phyloP scores from a whole-genome alignment of 2,329 filamentous ascomycete species.

The Tolypocladium guangdongense region DNA sequence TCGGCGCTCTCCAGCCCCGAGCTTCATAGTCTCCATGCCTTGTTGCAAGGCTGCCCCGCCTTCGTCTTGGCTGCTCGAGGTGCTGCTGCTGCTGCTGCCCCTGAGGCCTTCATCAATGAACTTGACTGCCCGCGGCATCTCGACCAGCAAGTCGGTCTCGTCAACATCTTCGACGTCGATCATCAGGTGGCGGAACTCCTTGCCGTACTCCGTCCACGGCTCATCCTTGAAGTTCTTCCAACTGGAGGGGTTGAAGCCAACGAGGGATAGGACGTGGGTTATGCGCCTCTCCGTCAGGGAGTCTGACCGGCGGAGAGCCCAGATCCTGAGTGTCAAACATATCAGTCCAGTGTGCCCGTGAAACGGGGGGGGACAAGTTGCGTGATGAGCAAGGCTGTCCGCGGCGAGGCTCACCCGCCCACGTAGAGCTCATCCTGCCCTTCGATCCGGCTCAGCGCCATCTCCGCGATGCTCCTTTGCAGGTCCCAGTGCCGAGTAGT shows the following conservation, averaged over 20 bases:
- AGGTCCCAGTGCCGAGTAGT: not conserved
- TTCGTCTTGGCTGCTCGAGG: conserved; percentile 2
- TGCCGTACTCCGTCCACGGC: conserved; percentile 35
- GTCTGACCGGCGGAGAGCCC: conserved; percentile 62
- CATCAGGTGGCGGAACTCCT: conserved; percentile 58
- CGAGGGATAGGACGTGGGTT: conserved; percentile 81
- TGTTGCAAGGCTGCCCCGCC: conserved; percentile 1
- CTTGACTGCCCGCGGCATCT: conserved; percentile 65
- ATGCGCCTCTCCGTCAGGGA: conserved; percentile 63
- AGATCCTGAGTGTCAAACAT: conserved; percentile 47
- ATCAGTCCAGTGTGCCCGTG: not conserved
- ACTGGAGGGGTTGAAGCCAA: conserved; percentile 39
- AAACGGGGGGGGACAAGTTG: not conserved
- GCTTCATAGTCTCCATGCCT: conserved; percentile 2
- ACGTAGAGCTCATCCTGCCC: conserved; percentile 30
- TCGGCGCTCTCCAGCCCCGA: not conserved
- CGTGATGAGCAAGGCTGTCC: not conserved
- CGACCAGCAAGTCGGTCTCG: conserved; percentile 73
- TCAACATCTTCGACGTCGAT: conserved; percentile 87
- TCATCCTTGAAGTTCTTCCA: conserved; percentile 36
- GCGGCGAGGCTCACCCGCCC: conserved; percentile 23
- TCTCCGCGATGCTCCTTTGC: conserved; percentile 17
- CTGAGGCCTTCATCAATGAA: conserved; percentile 66
- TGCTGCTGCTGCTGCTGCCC: conserved; percentile 10
- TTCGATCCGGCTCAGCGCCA: conserved; percentile 32